These are phyloP conservation scores for Saccharum hybrid DNA, from an alignment of 202 grass and related monocot species.

Conservation along the genomic window DNA sequence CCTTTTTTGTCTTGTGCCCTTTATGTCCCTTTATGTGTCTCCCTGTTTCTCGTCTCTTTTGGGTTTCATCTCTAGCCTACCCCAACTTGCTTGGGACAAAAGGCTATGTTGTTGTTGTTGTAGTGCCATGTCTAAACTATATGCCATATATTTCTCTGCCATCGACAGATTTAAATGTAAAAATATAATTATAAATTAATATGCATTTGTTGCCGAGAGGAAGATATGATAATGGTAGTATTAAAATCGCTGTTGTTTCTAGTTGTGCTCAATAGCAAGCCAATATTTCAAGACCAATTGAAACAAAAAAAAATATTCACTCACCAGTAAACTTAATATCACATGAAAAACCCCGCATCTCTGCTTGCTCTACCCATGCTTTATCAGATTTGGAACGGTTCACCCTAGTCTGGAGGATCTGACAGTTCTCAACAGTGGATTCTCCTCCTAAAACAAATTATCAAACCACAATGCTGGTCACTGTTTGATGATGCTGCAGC, in stretches of 20 bases:
- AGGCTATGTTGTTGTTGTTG: too few species aligned
- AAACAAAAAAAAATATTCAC: too few species aligned
- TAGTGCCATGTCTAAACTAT: not conserved
- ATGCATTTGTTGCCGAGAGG: not conserved
- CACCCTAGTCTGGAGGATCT: constrained; percentile 92
- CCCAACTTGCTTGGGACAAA: too few species aligned
- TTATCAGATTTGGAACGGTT: constrained; percentile 91
- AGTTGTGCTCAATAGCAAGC: not conserved
- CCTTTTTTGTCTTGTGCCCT: too few species aligned
- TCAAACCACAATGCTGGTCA: not conserved
- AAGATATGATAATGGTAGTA: constrained; percentile 1
- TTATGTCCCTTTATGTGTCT: too few species aligned
- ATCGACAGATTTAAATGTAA: not conserved
- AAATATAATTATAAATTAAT: not conserved
- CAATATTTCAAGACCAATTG: too few species aligned
- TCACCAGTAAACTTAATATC: constrained; percentile 76
- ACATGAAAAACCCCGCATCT: constrained; percentile 81
- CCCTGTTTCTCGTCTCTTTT: too few species aligned
- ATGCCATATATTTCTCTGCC: constrained; percentile 11
- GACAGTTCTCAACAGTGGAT: constrained; percentile 84
- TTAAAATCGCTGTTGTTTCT: not conserved
- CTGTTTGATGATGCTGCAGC: not conserved
- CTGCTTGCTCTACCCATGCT: constrained; percentile 69
- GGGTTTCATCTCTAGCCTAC: too few species aligned
- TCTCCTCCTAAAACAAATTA: constrained; percentile 69